Percentiles rank a stretch among this genome's conserved stretches.
Conservation (phyloP, 1,284 basidiomycete genomes). For the Puccinia novopanici region DNA sequence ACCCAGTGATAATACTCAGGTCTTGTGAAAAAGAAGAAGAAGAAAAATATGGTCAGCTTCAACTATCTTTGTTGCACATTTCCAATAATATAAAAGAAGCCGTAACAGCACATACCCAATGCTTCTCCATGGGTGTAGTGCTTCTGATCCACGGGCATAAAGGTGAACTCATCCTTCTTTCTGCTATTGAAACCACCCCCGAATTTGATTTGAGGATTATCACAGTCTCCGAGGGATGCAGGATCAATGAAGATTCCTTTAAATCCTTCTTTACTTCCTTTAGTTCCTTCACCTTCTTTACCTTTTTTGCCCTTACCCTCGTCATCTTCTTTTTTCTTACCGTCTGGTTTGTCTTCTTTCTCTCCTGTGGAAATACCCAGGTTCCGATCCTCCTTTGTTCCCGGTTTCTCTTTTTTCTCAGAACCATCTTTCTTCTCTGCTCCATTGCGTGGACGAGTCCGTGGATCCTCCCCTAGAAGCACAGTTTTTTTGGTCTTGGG, state of each 20-base stretch:
- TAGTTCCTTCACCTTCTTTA: not conserved
- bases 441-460: not conserved
- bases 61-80: not conserved
- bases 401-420: constrained; percentile 11
- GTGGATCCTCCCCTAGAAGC: not conserved
- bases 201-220: constrained; percentile 14
- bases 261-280: too few relatives aligned
- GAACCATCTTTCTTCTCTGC: not conserved
- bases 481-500: constrained; percentile 30
- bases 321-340: too few relatives aligned
- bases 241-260: too few relatives aligned
- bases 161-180: constrained; percentile 1
- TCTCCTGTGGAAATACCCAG: not conserved
- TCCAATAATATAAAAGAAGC: not conserved
- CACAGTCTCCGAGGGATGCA: too few relatives aligned
- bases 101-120: not conserved
- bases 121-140: constrained; percentile 17
- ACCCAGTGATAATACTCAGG: constrained; percentile 17
- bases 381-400: not conserved
- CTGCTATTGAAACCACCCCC: constrained; percentile 1
- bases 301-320: not conserved
- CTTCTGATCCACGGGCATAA: not conserved
- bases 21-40: not conserved
- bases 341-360: too few relatives aligned
- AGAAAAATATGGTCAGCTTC: not conserved